Conservation (phyloP, 257 asterid genomes). For the Fraxinus pennsylvanica region DNA sequence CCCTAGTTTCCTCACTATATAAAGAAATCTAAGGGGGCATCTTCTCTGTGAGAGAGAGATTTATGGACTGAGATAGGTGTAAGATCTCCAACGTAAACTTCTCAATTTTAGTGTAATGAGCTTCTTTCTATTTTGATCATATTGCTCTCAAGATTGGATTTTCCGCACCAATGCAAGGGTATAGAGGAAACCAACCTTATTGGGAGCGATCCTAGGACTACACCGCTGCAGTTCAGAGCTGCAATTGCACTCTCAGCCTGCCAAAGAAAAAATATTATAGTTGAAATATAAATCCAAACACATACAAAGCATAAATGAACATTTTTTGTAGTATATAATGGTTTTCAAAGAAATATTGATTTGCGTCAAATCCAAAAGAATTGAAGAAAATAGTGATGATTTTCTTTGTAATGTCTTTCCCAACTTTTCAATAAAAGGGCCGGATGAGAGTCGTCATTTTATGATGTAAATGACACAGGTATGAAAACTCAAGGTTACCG, state of each 20-base stretch:
- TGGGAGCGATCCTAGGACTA: slow-evolving; percentile 87
- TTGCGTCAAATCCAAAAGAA: background rate
- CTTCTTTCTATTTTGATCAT: background rate
- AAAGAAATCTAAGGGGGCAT: background rate
- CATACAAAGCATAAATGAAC: background rate
- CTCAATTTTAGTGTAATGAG: background rate
- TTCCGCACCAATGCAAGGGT: background rate
- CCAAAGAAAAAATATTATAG: slow-evolving; percentile 16
- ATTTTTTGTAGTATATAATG: background rate
- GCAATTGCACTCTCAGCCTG: slow-evolving; percentile 99
- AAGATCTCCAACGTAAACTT: background rate
- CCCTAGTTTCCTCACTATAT: background rate
- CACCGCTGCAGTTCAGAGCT: slow-evolving; percentile 97
- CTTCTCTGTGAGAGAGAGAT: background rate
- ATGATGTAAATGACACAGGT: background rate
- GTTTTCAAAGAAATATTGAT: background rate
- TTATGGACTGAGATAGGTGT: background rate
- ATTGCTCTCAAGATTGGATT: background rate
- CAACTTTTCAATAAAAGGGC: background rate
- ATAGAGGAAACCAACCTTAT: slow-evolving; percentile 53
- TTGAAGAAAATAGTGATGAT: background rate
- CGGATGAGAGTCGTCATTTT: background rate
- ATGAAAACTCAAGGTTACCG: background rate
- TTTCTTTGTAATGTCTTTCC: background rate
- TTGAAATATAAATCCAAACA: background rate